phyloP scores from a whole-genome alignment of 306 rosid species.

The Astragalus membranaceus region DNA sequence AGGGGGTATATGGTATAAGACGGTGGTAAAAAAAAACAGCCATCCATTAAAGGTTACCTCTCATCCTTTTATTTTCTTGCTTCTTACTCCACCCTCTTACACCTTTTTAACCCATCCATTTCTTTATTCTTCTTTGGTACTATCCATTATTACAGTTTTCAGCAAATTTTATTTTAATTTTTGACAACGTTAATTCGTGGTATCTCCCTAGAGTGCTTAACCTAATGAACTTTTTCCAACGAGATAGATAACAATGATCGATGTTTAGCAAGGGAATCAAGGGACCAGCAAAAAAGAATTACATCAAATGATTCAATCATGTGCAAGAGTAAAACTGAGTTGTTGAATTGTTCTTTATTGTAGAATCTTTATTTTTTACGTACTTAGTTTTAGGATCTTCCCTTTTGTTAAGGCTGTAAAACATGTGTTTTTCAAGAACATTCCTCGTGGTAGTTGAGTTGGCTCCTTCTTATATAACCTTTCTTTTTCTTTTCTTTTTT shows the following conservation, averaged over 20 bases:
- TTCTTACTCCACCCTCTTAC: constrained; percentile 20
- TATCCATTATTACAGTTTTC: constrained; percentile 5
- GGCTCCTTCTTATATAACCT: not conserved
- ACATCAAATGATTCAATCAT: constrained; percentile 28
- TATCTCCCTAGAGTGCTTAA: not conserved
- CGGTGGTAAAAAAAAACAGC: too few relatives aligned
- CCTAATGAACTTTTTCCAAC: not conserved
- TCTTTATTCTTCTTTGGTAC: constrained; percentile 10
- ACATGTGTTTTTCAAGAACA: constrained; percentile 26
- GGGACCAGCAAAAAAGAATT: constrained; percentile 24
- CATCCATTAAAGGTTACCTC: not conserved
- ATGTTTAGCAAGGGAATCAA: not conserved
- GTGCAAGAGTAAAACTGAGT: constrained; percentile 22
- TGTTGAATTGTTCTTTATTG: constrained; percentile 4
- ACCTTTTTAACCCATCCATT: not conserved
- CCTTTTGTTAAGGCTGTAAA: constrained; percentile 57
- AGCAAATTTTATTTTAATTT: not conserved
- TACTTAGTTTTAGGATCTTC: constrained; percentile 21
- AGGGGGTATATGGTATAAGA: too few relatives aligned
- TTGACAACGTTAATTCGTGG: not conserved
- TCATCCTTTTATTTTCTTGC: constrained; percentile 23
- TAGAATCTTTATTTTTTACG: not conserved
- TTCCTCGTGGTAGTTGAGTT: constrained; percentile 24
- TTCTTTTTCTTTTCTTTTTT: not conserved
- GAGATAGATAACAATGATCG: constrained; percentile 2